Percentiles rank a stretch among this genome's conserved stretches.
Conservation (phyloP, 805 yeast genomes). For the Suhomyces kilbournensis region DNA sequence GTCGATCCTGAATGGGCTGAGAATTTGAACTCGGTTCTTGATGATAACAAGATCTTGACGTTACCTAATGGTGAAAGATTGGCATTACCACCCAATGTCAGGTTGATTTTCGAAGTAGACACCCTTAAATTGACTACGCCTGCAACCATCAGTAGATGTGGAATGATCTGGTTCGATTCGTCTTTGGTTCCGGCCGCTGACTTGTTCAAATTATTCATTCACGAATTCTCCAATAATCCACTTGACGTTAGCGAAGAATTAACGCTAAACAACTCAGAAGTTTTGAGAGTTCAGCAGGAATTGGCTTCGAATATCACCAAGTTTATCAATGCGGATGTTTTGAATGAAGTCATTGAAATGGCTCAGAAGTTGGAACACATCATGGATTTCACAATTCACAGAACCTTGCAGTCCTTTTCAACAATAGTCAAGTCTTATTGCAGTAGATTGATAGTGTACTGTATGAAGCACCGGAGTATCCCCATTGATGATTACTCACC, state of each 20-base stretch:
- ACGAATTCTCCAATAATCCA: conserved; percentile 15
- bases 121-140: conserved; percentile 67
- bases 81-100: conserved; percentile 58
- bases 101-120: conserved; percentile 75
- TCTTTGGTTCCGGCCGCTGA: conserved; percentile 18
- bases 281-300: conserved; percentile 9
- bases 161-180: conserved; percentile 71
- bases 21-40: conserved; percentile 82
- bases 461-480: conserved; percentile 6
- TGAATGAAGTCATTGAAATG: conserved; percentile 4
- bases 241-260: conserved; percentile 9
- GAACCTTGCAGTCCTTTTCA: conserved; percentile 39
- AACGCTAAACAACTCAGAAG: conserved; percentile 3
- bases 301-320: conserved; percentile 12
- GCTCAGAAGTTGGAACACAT: conserved; percentile 42
- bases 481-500: conserved; percentile 21
- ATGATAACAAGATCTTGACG: conserved; percentile 79
- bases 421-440: conserved; percentile 39
- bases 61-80: conserved; percentile 89
- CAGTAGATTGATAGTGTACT: conserved; percentile 15
- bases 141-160: conserved; percentile 92
- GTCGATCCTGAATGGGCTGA: conserved; percentile 95
- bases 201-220: conserved; percentile 12
- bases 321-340: not conserved
- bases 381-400: conserved; percentile 44